Evolutionary conservation across 495 filamentous ascomycete genomes (phyloP), one percentile per base, ranked within the genome.

Genomic region (Penicillium chermesinum): DNA sequence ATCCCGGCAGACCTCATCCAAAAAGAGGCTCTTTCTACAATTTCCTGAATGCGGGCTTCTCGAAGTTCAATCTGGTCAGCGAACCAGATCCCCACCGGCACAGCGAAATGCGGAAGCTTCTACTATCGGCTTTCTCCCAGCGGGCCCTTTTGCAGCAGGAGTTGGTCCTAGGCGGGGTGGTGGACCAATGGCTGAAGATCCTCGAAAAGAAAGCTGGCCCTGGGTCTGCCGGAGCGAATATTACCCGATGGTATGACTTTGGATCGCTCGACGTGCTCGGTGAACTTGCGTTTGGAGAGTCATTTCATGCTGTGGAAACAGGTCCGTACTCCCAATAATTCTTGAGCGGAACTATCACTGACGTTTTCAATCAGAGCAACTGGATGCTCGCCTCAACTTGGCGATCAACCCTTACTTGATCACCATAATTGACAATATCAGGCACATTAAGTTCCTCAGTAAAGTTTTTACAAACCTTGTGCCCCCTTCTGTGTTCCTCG

Each of bases 201-300:
- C 14, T 19, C 2, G 30, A 14, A 0, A n/a, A 37, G 6, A 37
- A 3, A 4, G 35, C 35, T 6, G 13, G 13, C 6, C 35, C 35
- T n/a, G 15, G 13, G 3, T 37, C 35, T 5, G 4, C 12, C 13
- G 35, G 35, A 13, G 15, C 15, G 12, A 17, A 44, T 20, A 32
- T 32, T 33, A 35, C 42, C 14, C 13, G 14, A 16, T 44, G 42
- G 42, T 44, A 33, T 18, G 32, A 44, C 19, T 35, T 33, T 44
- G 18, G 25, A 7, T 14, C 27, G 17, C 20, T 44, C n/a, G 42
- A 44, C 33, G 17, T 44, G 18, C 25, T 44, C n/a, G 42, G 42
- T 13, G 42, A 44, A 17, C 14, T 44, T 9, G 42, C 42, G 13
- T 44, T 44, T 17, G 30, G 42, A 2, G 42, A 44, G 33, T 33